Percentiles rank a stretch among this genome's conserved stretches.
Conservation (phyloP, 441 rosid genomes). For the Pelargonium australe region DNA sequence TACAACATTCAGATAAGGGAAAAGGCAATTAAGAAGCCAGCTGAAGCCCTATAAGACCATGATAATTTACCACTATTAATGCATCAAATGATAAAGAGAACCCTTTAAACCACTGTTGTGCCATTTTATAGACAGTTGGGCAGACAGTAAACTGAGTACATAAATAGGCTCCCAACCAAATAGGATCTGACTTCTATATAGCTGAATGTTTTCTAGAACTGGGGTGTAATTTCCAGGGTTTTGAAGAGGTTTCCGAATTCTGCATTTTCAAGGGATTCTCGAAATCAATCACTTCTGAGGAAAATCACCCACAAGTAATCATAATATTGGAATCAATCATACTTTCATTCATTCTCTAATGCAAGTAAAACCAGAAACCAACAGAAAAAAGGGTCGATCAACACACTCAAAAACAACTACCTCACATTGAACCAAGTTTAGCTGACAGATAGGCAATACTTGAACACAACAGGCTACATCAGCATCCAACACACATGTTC, state of each 20-base stretch:
- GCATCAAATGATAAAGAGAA: neutral
- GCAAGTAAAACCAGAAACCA: neutral
- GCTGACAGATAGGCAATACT: neutral
- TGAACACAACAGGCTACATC: neutral
- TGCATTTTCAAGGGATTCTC: neutral
- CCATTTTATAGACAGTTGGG: neutral
- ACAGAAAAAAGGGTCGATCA: neutral
- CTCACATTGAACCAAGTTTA: neutral
- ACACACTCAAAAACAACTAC: neutral
- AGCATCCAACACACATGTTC: neutral
- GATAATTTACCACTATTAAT: neutral
- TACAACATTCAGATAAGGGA: neutral
- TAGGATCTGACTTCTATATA: neutral
- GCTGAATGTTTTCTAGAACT: neutral
- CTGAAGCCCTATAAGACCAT: neutral
- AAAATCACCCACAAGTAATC: neutral
- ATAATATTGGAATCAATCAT: neutral
- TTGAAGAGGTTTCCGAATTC: no score
- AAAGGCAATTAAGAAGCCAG: neutral
- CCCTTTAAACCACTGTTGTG: neutral
- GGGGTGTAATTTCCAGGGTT: neutral
- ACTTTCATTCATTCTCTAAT: neutral
- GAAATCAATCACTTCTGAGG: neutral
- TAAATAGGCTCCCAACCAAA: conserved; percentile 2
- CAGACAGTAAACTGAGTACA: neutral